A percentile compares a stretch with the other conserved stretches of the same genome.
These are phyloP conservation scores for Agaricus bisporus DNA, from an alignment of 768 basidiomycete genomes.

Conservation along the genomic window DNA sequence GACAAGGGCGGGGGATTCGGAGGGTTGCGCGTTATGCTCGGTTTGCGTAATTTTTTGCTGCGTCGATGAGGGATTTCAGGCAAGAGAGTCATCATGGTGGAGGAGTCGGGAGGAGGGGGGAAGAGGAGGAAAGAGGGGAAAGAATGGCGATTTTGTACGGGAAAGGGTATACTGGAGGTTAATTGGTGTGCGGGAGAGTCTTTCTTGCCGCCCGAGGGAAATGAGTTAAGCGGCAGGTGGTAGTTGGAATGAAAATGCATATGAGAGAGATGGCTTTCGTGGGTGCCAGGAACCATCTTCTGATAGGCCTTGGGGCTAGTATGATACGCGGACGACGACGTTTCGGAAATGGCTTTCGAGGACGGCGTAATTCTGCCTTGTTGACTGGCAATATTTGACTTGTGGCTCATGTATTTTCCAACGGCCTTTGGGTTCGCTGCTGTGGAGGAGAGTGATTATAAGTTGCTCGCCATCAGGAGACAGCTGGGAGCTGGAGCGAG, in stretches of 20 bases:
- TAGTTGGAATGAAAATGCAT: background rate
- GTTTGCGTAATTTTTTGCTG: conserved; percentile 6
- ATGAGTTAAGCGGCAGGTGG: background rate
- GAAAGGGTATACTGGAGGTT: background rate
- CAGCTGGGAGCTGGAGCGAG: too few relatives aligned
- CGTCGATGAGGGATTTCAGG: background rate
- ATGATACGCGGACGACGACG: background rate
- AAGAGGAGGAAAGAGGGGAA: conserved; percentile 1
- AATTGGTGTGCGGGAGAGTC: conserved; percentile 1
- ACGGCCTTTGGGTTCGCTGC: background rate
- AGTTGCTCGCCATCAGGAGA: too few relatives aligned
- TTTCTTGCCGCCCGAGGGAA: conserved; percentile 1
- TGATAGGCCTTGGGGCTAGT: background rate
- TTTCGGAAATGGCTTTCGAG: background rate
- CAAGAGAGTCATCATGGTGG: conserved; percentile 3
- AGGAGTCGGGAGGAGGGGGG: background rate
- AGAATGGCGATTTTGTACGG: conserved; percentile 1
- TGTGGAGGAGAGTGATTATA: too few relatives aligned
- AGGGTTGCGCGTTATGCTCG: background rate
- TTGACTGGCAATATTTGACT: background rate
- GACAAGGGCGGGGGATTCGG: conserved; percentile 6
- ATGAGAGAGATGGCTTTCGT: background rate
- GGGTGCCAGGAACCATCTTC: background rate
- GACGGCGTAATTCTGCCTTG: background rate
- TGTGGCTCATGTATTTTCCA: background rate